Conservation (phyloP, 345 rosid genomes). For the Microcos paniculata region DNA sequence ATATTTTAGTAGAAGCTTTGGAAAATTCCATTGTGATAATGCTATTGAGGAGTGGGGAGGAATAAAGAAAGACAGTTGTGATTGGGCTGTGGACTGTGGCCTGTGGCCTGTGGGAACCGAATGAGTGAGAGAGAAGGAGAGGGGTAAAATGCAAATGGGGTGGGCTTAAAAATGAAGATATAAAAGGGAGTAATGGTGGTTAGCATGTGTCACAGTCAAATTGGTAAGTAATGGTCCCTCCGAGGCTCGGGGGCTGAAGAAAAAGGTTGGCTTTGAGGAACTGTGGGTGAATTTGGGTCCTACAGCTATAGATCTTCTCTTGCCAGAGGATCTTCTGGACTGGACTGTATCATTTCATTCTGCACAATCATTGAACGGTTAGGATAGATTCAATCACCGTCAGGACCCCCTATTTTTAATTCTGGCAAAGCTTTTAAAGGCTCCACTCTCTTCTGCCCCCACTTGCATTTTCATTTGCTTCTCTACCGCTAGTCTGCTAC, state of each 20-base stretch:
- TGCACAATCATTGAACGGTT: conserved; percentile 15
- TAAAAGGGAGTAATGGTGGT: background rate
- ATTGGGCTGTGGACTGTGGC: too few species aligned
- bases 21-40: too few species aligned
- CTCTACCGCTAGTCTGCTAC: too few species aligned
- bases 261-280: background rate
- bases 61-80: too few species aligned
- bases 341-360: background rate
- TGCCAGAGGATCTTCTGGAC: conserved; percentile 1
- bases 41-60: too few species aligned
- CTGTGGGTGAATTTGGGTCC: conserved; percentile 10
- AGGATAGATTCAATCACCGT: conserved; percentile 13
- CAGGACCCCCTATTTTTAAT: conserved; percentile 10
- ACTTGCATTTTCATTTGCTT: background rate
- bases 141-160: too few species aligned
- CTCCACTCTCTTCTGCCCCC: background rate
- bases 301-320: background rate
- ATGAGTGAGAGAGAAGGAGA: too few species aligned
- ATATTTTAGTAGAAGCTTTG: too few species aligned
- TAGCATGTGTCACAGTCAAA: background rate
- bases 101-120: too few species aligned
- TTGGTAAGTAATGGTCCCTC: background rate
- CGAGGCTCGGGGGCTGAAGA: background rate
- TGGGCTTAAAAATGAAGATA: too few species aligned
- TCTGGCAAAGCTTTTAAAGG: background rate